Evolutionary conservation across 768 basidiomycete species (phyloP).

Genomic region (Leccinum uliginosum): DNA sequence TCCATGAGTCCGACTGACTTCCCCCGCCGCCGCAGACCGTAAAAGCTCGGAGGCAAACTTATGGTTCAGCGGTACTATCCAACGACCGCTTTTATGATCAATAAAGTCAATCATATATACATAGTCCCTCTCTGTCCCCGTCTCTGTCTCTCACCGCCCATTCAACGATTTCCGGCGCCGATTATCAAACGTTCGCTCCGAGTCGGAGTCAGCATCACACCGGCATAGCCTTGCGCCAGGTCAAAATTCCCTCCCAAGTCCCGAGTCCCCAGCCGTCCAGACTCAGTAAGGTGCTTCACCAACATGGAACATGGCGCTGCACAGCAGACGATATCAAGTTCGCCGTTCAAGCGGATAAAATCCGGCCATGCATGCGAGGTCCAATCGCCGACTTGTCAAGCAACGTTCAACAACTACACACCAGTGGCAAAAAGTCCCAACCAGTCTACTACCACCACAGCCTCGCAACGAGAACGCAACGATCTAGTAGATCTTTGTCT

Average conservation of each 20-base stretch:
- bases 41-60: background rate
- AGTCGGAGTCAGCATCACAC: background rate
- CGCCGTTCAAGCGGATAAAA: background rate
- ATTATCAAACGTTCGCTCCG: background rate
- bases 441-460: too few relatives aligned
- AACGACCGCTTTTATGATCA: background rate
- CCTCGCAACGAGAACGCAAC: too few relatives aligned
- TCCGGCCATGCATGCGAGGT: background rate
- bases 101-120: background rate
- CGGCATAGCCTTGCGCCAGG: background rate
- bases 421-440: too few relatives aligned
- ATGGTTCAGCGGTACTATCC: background rate
- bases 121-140: background rate
- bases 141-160: background rate
- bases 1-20: background rate
- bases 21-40: background rate
- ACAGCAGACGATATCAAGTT: background rate
- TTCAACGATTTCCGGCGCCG: background rate
- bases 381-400: background rate
- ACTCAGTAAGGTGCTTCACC: background rate
- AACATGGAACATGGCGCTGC: background rate
- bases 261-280: background rate
- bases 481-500: too few relatives aligned
- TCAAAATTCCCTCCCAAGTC: background rate
- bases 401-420: background rate